Evolutionary conservation across 140 eudicot species (phyloP).

Genomic region (Senecio squalidus): DNA sequence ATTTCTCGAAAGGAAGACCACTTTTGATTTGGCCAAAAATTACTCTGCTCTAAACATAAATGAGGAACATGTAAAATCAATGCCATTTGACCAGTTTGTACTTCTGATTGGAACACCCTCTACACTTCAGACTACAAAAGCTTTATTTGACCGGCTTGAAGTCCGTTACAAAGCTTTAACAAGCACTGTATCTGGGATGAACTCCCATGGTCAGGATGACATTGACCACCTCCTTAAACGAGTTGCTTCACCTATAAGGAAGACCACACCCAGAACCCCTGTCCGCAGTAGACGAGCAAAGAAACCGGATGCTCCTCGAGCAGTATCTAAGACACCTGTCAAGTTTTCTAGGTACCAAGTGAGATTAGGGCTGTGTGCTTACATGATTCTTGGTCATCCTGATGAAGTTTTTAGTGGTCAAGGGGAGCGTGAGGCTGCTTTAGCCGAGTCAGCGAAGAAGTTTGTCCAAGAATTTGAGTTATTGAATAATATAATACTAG

Average conservation of each 20-base stretch:
- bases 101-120: conserved; percentile 56
- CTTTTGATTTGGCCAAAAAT: conserved; percentile 54
- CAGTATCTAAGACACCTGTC: conserved; percentile 37
- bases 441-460: conserved; percentile 71
- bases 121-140: conserved; percentile 65
- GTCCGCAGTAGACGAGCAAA: conserved; percentile 37
- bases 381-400: conserved; percentile 95
- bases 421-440: conserved; percentile 81
- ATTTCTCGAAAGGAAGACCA: conserved; percentile 52
- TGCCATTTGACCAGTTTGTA: conserved; percentile 97
- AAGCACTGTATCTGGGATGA: conserved; percentile 20
- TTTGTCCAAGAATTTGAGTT: conserved; percentile 77
- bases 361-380: conserved; percentile 85
- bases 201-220: conserved; percentile 39
- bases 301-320: conserved; percentile 32
- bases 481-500: conserved; percentile 48
- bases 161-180: conserved; percentile 44
- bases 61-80: conserved; percentile 49
- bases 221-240: conserved; percentile 89
- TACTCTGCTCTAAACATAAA: conserved; percentile 58
- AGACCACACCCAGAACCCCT: conserved; percentile 43
- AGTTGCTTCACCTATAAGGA: conserved; percentile 70
- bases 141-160: conserved; percentile 83
- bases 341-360: conserved; percentile 80
- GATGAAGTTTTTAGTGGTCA: conserved; percentile 92